Base-by-base conservation (phyloP, 192 early-diverging fungal genomes). In the Rhizophagus sp. region DNA sequence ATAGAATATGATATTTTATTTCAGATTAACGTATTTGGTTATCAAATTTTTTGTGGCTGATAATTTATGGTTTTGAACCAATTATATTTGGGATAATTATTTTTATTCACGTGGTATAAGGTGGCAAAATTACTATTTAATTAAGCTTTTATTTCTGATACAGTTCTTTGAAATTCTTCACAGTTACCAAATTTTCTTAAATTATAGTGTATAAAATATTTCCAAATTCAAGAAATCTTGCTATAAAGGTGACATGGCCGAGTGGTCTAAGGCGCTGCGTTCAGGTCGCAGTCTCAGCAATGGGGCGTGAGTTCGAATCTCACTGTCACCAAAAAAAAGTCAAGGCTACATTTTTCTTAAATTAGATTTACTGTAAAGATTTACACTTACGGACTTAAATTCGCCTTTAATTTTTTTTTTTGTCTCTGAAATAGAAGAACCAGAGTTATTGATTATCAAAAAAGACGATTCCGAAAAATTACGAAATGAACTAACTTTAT, bases 181-280 rank as follows among this genome's bases (percentile, higher is more conserved):
- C 15, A 57, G 15, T 57, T 57, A 15, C 49, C 49, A 50, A 50
- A 50, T 50, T 50, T 50, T 50, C 49, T 50, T 15, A 50, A 49
- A 50, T 19, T 57, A 57, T 22, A 19, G 4, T 19, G 4, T 57
- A 17, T 57, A 57, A 57, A 57, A 5, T 2, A 0, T 19, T 57
- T 57, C 3, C 17, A 57, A 57, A 57, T 3, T 19, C 0, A 44
- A 57, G 15, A 57, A 57, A 57, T 19, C 52, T 57, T n/a, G 50
- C 66, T 62, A 65, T 52, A n/a, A 13, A 67, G 77, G 77, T 70
- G 67, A 79, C 77, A 57, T 79, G 77, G 77, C 77, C 77, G 77
- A 79, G 77, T 79, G 77, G 77, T 79, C 77, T 69, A 79, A 79
- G 77, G 77, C 77, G 77, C 77, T 70, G 67, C 66, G 77, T 79